Evolutionary conservation across 805 yeast genomes (phyloP), one percentile per base, ranked within the genome.

Genomic region (Torulaspora delbrueckii): DNA sequence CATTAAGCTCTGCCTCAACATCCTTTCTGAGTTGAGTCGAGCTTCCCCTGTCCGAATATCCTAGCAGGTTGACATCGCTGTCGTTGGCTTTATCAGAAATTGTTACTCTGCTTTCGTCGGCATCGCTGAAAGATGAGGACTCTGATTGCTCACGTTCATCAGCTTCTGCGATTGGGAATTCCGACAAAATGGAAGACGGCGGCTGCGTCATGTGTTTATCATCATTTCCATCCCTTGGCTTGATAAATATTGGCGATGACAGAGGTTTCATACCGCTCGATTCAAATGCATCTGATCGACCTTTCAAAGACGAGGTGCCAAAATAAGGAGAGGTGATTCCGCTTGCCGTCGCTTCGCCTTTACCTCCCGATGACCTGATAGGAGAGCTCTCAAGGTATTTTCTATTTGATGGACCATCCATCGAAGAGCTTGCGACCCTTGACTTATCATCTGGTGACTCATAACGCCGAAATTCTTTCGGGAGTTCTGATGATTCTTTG

Each of bases 61-160:
- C 59, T 25, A 56, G 37, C 5, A 56, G 46, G 16, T 57, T 55
- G 14, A 57, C 60, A 45, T 55, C 59, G 27, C 45, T 49, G 46
- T 55, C 58, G 13, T 32, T 41, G 16, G 54, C 57, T n/a, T 45
- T 32, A 38, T 57, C 60, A n/a, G 58, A 57, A 9, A 55, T 45
- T 10, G 51, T 22, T 7, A 40, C 40, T 28, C 36, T 27, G 13
- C 37, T 23, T 30, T 31, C 42, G 33, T 34, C 25, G 9, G 10
- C 37, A 16, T 31, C 34, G 10, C 34, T 31, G 34, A 31, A 31
- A 14, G 34, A 14, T 16, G 34, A 31, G 19, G 34, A 14, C 14
- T 10, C 19, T 13, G 12, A 16, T 9, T 16, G 19, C 8, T 31
- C 34, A 14, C 10, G 8, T 12, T 13, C 25, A 9, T 31, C 43